Conservation (phyloP, 306 rosid species). For the Trifolium subterraneum region DNA sequence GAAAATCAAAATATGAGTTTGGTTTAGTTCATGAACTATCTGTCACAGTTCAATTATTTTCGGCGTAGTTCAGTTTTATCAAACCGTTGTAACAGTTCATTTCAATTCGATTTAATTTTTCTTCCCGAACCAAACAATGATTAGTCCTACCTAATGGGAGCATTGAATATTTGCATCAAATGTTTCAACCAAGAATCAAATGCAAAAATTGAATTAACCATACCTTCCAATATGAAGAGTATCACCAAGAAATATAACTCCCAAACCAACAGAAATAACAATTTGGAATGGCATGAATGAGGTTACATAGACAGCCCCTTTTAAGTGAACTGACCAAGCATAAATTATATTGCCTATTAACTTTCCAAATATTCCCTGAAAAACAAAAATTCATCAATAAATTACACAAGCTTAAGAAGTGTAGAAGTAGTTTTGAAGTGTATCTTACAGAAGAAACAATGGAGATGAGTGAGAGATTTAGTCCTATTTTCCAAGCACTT, state of each 20-base stretch:
- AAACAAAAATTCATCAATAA: conserved; percentile 15
- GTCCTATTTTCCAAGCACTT: conserved; percentile 74
- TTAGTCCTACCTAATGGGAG: no score
- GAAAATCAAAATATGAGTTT: no score
- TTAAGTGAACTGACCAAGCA: conserved; percentile 70
- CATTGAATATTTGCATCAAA: no score
- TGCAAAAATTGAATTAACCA: conserved; percentile 9
- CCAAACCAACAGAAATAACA: conserved; percentile 79
- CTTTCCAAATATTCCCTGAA: conserved; percentile 78
- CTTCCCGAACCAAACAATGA: no score
- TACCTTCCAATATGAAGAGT: conserved; percentile 88
- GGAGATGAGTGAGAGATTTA: conserved; percentile 62
- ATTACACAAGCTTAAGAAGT: background rate
- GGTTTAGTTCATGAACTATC: no score
- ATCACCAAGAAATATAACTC: conserved; percentile 74
- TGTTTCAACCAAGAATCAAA: background rate
- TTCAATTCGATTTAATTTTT: no score
- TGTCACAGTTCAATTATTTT: no score
- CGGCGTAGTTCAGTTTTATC: no score
- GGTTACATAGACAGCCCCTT: conserved; percentile 75
- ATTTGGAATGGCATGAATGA: conserved; percentile 89
- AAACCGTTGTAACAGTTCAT: no score
- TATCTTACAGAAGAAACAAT: conserved; percentile 81
- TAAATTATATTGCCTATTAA: conserved; percentile 65
- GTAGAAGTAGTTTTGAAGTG: background rate